Evolutionary conservation across 352 stramenopile species (phyloP), one percentile per base, ranked within the genome.

Genomic region (Phytophthora brassicae): DNA sequence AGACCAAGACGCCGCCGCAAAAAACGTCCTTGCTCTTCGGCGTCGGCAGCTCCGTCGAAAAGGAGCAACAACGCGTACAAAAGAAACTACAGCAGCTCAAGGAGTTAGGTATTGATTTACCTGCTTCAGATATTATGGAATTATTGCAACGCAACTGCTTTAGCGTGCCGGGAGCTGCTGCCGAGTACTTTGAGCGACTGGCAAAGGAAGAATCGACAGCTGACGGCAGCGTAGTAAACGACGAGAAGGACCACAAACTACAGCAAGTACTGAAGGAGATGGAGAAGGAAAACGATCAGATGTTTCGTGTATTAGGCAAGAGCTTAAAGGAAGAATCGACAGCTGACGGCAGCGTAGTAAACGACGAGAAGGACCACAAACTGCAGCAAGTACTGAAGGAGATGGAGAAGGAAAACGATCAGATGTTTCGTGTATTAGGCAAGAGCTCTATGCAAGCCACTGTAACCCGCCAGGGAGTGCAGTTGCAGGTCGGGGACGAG

Each of bases 61-160:
- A 89, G 48, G 86, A 92, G 36, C 68, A 76, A 23, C 65, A 79
- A 47, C 69, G 73, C 16, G 49, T 93, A 3, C 53, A 77, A 24
- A 84, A 80, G 56, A 95, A 95, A 64, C 39, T 92, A 35, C 58
- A 79, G 49, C 84, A 95, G 68, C 75, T 95, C 48, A 78, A 74
- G 20, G 86, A 93, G 36, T 62, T 95, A 3, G 82, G 86, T 26
- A 90, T 92, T 35, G 75, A 84, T 2, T 58, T 95, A n/a, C 60
- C 77, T 0, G 46, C 77, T 6, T 68, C 80, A 8, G 68, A 86
- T 12, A 58, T 89, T 50, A 61, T 75, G 60, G 64, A 68, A 46
- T 61, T 95, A 52, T 64, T 95, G 45, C 71, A 81, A 38, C 77
- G 77, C 43, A 90, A 91, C 51, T 90, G 81, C 70, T 92, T 84